A percentile compares a stretch with the other conserved stretches of the same genome.
Conservation (phyloP, 1,284 basidiomycete genomes). For the Malassezia restricta region DNA sequence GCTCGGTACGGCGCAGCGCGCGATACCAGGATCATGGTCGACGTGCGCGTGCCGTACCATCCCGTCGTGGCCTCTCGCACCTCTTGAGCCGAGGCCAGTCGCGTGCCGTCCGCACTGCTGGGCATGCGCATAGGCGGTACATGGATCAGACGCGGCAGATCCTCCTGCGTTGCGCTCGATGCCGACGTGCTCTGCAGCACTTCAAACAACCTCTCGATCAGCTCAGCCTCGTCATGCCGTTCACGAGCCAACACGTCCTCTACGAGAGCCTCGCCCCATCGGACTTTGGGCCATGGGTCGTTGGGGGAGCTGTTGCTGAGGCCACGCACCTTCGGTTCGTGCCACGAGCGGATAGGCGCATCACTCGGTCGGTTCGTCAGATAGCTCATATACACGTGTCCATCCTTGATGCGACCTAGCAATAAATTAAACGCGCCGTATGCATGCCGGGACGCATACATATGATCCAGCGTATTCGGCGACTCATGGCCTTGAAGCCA, state of each 20-base stretch:
- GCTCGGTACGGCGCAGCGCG: conserved; percentile 5
- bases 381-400: neutral
- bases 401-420: neutral
- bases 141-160: conserved; percentile 5
- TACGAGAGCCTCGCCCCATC: neutral
- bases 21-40: conserved; percentile 8
- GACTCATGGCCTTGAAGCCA: neutral
- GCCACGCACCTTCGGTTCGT: neutral
- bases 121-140: conserved; percentile 6
- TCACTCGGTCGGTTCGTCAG: conserved; percentile 4
- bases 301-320: conserved; percentile 11
- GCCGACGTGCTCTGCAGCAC: neutral
- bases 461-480: neutral
- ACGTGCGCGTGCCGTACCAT: conserved; percentile 16
- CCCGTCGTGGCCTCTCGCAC: neutral
- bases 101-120: neutral
- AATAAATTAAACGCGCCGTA: conserved; percentile 11
- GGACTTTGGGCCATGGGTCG: conserved; percentile 12
- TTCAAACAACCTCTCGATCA: conserved; percentile 4
- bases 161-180: neutral
- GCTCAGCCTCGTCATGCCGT: neutral
- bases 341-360: neutral
- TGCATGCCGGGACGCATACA: neutral
- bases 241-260: neutral
- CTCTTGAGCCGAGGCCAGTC: neutral